Percentiles rank a stretch among this genome's conserved stretches.
Evolutionary conservation across 208 protist species (phyloP).

Genomic region (Strigomonas culicis): DNA sequence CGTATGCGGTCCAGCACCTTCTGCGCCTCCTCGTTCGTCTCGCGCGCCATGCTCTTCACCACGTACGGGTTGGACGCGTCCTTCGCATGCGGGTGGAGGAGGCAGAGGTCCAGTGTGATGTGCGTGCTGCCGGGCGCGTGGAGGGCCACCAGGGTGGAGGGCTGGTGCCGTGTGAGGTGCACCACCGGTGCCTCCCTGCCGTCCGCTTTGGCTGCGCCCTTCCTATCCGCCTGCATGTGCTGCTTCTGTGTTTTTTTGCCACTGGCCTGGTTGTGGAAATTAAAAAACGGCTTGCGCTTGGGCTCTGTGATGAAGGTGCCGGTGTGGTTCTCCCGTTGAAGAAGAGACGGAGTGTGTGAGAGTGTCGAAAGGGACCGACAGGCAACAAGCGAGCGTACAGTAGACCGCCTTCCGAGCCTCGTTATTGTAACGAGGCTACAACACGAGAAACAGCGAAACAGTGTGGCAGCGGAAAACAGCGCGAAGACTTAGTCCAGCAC

Average conservation of each 20-base stretch:
- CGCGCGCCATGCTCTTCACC: constrained; percentile 77
- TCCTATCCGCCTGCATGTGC: neutral
- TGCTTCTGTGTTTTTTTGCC: neutral
- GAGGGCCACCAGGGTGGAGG: constrained; percentile 37
- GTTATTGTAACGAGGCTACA: too few relatives aligned
- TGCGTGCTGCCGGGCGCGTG: constrained; percentile 22
- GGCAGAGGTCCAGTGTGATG: constrained; percentile 42
- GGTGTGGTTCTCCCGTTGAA: too few relatives aligned
- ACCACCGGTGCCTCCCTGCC: neutral
- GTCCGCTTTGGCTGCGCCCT: neutral
- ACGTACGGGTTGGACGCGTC: constrained; percentile 4
- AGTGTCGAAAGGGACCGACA: too few relatives aligned
- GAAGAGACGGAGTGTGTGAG: too few relatives aligned
- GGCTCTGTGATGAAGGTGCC: constrained; percentile 7
- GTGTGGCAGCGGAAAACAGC: too few relatives aligned
- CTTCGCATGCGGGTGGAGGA: constrained; percentile 11
- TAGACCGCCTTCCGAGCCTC: too few relatives aligned
- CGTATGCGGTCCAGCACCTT: constrained; percentile 79
- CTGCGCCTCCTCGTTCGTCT: constrained; percentile 38
- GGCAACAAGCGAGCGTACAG: too few relatives aligned
- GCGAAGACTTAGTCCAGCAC: too few relatives aligned
- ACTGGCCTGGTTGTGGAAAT: constrained; percentile 3
- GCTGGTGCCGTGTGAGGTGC: constrained; percentile 19
- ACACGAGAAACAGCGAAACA: too few relatives aligned
- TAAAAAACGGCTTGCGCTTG: constrained; percentile 3